Percentiles rank a stretch among this genome's conserved stretches.
phyloP scores from a whole-genome alignment of 108 stramenopile genomes.

The Cyclotella distinguenda region DNA sequence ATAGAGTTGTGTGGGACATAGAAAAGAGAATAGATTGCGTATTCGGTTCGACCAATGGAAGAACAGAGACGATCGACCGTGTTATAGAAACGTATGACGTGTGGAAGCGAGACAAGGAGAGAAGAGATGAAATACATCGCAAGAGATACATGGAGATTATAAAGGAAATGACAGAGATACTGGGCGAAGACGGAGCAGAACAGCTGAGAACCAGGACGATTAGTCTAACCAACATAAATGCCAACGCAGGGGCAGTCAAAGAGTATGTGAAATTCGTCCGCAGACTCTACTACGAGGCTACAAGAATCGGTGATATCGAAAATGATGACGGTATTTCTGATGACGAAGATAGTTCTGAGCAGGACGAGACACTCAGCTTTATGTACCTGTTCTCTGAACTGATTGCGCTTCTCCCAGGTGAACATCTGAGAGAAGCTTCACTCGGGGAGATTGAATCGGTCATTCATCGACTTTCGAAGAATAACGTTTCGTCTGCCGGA shows the following conservation, averaged over 20 bases:
- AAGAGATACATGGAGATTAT: constrained; percentile 52
- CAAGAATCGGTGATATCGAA: not conserved
- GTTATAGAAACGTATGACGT: constrained; percentile 72
- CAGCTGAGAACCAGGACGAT: constrained; percentile 47
- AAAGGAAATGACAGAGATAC: constrained; percentile 34
- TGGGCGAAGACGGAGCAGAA: constrained; percentile 49
- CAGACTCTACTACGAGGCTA: constrained; percentile 42
- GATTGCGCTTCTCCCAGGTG: constrained; percentile 59
- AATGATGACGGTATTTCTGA: constrained; percentile 5
- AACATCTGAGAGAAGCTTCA: constrained; percentile 44
- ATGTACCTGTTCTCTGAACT: constrained; percentile 66
- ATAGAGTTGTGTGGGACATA: constrained; percentile 83
- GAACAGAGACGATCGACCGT: constrained; percentile 58
- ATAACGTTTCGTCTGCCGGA: not conserved
- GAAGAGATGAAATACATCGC: constrained; percentile 38
- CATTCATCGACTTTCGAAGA: constrained; percentile 21
- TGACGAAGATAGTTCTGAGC: constrained; percentile 19
- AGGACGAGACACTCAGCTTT: constrained; percentile 35
- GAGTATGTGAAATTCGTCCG: constrained; percentile 48
- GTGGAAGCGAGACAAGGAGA: constrained; percentile 67
- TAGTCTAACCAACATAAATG: constrained; percentile 8
- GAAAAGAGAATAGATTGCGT: constrained; percentile 62
- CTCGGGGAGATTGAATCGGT: constrained; percentile 51
- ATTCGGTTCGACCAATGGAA: constrained; percentile 63
- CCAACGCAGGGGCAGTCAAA: constrained; percentile 2